phyloP scores from a whole-genome alignment of 495 filamentous ascomycete species.

The Penicillium egyptiacum region DNA sequence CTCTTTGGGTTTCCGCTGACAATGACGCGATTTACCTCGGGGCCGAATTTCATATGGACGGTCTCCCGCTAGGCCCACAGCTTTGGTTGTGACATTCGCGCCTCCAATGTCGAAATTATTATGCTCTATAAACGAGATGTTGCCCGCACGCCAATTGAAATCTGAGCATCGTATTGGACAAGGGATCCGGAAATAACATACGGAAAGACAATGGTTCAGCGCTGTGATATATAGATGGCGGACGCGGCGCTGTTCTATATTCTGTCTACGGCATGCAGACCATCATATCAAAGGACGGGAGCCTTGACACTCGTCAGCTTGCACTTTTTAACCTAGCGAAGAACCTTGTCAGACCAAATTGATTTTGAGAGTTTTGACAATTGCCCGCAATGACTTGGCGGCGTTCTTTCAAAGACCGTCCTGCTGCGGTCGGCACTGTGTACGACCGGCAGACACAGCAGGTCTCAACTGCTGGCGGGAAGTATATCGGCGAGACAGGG shows the following conservation, averaged over 20 bases:
- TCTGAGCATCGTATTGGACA: neutral
- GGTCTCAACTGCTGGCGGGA: neutral
- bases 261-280: neutral
- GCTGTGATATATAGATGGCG: neutral
- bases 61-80: neutral
- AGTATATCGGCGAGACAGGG: conserved; percentile 44
- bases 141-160: neutral
- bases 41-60: neutral
- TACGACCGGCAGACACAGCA: neutral
- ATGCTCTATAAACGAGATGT: neutral
- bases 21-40: neutral
- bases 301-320: neutral
- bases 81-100: neutral
- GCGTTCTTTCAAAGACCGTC: neutral
- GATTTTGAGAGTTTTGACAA: neutral
- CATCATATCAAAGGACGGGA: neutral
- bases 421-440: neutral
- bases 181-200: neutral
- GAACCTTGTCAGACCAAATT: neutral
- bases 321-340: neutral
- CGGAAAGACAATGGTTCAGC: neutral
- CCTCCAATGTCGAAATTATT: neutral
- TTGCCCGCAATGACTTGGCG: neutral
- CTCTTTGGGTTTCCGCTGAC: neutral
- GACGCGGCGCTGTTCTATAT: neutral